Evolutionary conservation across 257 asterid genomes (phyloP).

Genomic region (Primulina tabacum): DNA sequence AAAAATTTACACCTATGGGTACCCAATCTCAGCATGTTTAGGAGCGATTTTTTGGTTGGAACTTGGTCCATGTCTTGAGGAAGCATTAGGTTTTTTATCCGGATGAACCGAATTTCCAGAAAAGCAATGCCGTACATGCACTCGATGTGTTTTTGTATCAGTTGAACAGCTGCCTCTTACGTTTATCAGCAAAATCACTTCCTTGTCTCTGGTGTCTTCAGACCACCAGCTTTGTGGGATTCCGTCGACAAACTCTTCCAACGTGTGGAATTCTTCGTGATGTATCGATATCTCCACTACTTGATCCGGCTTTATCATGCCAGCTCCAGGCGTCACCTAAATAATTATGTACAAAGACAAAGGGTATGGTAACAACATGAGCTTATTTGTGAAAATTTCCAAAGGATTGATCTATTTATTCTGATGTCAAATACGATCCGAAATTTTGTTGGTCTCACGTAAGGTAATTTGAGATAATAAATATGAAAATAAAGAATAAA

Average conservation of each 20-base stretch:
- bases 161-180: constrained; percentile 54
- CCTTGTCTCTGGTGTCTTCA: constrained; percentile 69
- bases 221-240: constrained; percentile 80
- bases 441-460: no score
- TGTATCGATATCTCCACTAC: constrained; percentile 48
- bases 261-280: constrained; percentile 57
- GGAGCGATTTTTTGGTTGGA: constrained; percentile 22
- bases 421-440: not conserved
- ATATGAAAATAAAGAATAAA: no score
- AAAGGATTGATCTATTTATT: not conserved
- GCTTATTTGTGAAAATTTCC: not conserved
- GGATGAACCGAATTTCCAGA: constrained; percentile 27
- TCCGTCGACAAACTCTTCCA: constrained; percentile 63
- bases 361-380: not conserved
- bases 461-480: no score
- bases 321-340: constrained; percentile 77
- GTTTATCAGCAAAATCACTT: constrained; percentile 54
- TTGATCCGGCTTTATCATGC: constrained; percentile 58
- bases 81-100: constrained; percentile 34
- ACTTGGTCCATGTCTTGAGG: constrained; percentile 42
- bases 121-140: constrained; percentile 47
- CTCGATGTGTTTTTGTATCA: constrained; percentile 40
- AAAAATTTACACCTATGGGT: not conserved
- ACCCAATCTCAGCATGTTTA: not conserved
- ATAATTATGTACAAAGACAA: constrained; percentile 6